A percentile compares a stretch with the other conserved stretches of the same genome.
phyloP scores from a whole-genome alignment of 2,329 filamentous ascomycete genomes.

The Epichloe coenophiala region DNA sequence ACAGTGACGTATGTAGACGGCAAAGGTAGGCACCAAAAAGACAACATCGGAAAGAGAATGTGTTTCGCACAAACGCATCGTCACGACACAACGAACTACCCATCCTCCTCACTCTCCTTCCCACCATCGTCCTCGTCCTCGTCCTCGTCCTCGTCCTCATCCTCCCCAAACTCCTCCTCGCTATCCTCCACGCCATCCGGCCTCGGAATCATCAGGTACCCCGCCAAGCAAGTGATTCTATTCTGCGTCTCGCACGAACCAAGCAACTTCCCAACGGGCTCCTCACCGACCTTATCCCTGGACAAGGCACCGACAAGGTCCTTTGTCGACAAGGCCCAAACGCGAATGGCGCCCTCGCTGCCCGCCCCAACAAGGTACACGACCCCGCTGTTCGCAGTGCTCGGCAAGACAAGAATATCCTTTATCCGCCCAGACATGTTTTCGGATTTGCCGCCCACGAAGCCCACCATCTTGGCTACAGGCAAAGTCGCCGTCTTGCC shows the following conservation, averaged over 20 bases:
- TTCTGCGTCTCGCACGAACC: slow-evolving; percentile 76
- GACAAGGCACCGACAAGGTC: slow-evolving; percentile 24
- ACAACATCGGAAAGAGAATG: too few species aligned
- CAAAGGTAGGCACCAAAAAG: too few species aligned
- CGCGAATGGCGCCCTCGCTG: slow-evolving; percentile 72
- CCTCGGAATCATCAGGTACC: slow-evolving; percentile 69
- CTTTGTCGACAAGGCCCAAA: slow-evolving; percentile 51
- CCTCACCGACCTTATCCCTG: slow-evolving; percentile 11
- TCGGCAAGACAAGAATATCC: slow-evolving; percentile 60
- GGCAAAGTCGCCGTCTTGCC: slow-evolving; percentile 24
- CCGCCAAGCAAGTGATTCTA: slow-evolving; percentile 76
- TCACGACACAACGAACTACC: background rate
- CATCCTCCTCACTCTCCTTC: slow-evolving; percentile 4
- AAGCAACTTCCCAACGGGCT: slow-evolving; percentile 49
- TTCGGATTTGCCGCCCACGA: slow-evolving; percentile 60
- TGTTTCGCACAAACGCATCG: background rate
- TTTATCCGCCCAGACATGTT: slow-evolving; percentile 67
- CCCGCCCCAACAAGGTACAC: slow-evolving; percentile 57
- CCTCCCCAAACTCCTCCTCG: slow-evolving; percentile 34
- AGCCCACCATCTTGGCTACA: slow-evolving; percentile 55
- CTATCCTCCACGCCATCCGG: slow-evolving; percentile 48
- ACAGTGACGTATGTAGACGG: too few species aligned
- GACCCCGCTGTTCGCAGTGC: slow-evolving; percentile 23
- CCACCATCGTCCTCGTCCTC: slow-evolving; percentile 5
- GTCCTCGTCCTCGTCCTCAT: slow-evolving; percentile 23